phyloP scores from a whole-genome alignment of 805 yeast species.

The Candida ortonii region DNA sequence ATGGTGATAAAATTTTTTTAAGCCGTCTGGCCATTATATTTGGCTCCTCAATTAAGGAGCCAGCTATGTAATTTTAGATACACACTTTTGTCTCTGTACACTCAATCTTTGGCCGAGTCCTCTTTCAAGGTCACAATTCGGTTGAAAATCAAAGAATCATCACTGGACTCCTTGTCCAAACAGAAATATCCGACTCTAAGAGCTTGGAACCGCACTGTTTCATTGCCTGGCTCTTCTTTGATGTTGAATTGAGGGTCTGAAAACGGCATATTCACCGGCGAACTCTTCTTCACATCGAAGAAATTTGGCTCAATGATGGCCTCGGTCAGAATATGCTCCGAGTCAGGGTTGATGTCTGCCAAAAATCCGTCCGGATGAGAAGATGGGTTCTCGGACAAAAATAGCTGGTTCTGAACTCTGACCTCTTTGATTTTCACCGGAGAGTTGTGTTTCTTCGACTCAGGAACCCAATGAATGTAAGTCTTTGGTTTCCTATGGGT shows the following conservation, averaged over 20 bases:
- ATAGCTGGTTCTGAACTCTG: constrained; percentile 82
- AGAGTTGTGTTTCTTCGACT: constrained; percentile 53
- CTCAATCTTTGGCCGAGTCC: constrained; percentile 50
- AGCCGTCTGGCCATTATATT: neutral
- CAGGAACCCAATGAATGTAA: constrained; percentile 94
- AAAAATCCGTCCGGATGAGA: constrained; percentile 86
- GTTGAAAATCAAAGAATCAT: constrained; percentile 68
- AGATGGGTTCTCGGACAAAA: constrained; percentile 87
- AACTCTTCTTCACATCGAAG: constrained; percentile 57
- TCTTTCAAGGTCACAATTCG: constrained; percentile 92
- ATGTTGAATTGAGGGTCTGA: constrained; percentile 65
- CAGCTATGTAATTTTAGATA: too few species aligned
- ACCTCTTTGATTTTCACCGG: constrained; percentile 71
- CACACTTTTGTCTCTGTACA: too few species aligned
- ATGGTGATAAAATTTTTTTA: constrained; percentile 5
- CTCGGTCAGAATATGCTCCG: constrained; percentile 62
- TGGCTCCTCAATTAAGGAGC: too few species aligned
- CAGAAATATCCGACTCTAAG: constrained; percentile 95
- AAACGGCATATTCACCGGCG: constrained; percentile 70
- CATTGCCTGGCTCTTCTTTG: constrained; percentile 65
- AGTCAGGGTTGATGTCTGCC: constrained; percentile 75
- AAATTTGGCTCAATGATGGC: constrained; percentile 82
- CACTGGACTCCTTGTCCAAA: constrained; percentile 72
- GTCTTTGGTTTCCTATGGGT: constrained; percentile 83
- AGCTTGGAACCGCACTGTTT: constrained; percentile 96